Conservation (phyloP, 148 eudicot species). For the Salicornia ramosissima region DNA sequence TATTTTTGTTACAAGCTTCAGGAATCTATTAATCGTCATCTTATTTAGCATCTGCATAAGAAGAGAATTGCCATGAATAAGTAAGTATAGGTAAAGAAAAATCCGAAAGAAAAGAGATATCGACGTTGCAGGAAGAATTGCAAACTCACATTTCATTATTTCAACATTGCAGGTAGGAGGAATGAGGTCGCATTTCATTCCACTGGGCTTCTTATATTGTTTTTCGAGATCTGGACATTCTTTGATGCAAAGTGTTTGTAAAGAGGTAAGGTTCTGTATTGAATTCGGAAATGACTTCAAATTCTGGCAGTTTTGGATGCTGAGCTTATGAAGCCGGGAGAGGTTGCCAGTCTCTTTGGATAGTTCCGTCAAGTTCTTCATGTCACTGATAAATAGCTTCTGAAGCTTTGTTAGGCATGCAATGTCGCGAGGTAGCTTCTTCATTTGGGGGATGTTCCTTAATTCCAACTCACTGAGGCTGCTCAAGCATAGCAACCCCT, state of each 20-base stretch:
- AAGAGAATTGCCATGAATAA: no score
- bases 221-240: background rate
- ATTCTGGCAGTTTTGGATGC: background rate
- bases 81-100: no score
- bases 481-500: background rate
- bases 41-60: no score
- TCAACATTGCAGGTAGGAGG: background rate
- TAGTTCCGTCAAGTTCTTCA: no score
- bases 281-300: background rate
- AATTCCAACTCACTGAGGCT: background rate
- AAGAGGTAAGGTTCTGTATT: background rate
- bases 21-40: no score
- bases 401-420: background rate
- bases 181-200: constrained; percentile 3
- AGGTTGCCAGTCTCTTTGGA: no score
- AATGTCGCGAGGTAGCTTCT: background rate
- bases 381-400: background rate
- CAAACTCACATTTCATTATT: no score
- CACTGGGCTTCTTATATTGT: background rate
- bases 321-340: background rate
- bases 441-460: background rate
- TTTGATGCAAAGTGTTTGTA: background rate
- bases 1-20: no score
- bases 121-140: no score
- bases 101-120: no score